Base-by-base conservation (phyloP, 179 eudicot species). In the Silene coronaria region DNA sequence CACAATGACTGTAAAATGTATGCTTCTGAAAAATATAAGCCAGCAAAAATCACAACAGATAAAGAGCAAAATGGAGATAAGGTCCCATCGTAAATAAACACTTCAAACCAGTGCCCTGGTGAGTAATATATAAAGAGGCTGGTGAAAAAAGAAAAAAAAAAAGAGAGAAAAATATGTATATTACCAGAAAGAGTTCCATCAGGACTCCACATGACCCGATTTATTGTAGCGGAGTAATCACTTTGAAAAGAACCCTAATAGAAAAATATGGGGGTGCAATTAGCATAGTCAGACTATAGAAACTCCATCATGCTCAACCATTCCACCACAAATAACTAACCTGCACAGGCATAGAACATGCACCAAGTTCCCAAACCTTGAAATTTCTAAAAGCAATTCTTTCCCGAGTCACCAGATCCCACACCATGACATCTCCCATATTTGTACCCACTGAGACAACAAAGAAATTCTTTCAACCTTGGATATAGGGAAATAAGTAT, bases 171-270 rank as follows among this genome's bases (percentile, higher is more conserved):
- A 7, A 1, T 4, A 48, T 26, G 67, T 53, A 60, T 28, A 77
- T 67, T 91, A 92, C 97, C 97, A 78, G 82, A 87, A 72, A 90
- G 80, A 74, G 82, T 81, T 81, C 97, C 97, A 86, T 92, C 93
- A 75, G 91, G 87, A 81, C 91, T 89, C 96, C 96, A 92, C 67
- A 75, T 84, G 71, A 92, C 96, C 73, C 97, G 96, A 74, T 91
- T 92, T 36, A 89, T 73, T 17, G 96, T 87, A 28, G 89, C 91
- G 73, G 93, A 63, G 79, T 84, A 87, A 65, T 88, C 91, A 75
- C 36, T 86, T 45, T 82, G 59, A 27, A 92, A 64, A 84, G 89
- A 84, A 78, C 85, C 84, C 97, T 92, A 80, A 55, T 53, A 36
- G 14, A 57, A 58, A 34, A 69, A 12, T 61, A 38, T 10, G 62